Conservation (phyloP, 192 early-diverging fungal species). For the Pilaira anomala region DNA sequence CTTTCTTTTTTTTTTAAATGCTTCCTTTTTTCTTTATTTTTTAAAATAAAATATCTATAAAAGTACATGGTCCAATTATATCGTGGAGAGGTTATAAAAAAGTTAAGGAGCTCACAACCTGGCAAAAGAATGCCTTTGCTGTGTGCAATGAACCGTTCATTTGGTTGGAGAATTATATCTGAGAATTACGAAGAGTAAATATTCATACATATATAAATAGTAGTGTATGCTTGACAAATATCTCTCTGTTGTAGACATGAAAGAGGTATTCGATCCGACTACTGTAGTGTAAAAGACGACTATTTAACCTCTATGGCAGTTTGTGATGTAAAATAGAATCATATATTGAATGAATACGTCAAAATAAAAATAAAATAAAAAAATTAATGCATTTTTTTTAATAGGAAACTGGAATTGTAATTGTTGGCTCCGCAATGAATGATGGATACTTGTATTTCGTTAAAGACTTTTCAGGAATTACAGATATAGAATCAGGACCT, state of each 20-base stretch:
- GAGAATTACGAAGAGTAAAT: constrained; percentile 6
- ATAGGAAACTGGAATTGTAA: constrained; percentile 5
- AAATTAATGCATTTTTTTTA: neutral
- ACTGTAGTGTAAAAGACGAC: neutral
- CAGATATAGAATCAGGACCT: neutral
- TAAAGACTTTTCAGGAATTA: neutral
- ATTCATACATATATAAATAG: neutral
- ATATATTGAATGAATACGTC: too few relatives aligned
- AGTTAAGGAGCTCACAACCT: neutral
- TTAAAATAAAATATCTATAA: neutral
- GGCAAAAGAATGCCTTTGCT: neutral
- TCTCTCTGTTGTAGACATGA: neutral
- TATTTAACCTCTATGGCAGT: constrained; percentile 23
- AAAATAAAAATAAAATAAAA: neutral
- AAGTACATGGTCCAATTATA: neutral
- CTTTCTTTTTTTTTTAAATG: constrained; percentile 4
- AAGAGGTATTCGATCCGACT: constrained; percentile 14
- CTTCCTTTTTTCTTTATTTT: neutral
- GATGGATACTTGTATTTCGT: constrained; percentile 20
- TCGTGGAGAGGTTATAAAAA: neutral
- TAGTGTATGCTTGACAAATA: neutral
- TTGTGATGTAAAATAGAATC: neutral
- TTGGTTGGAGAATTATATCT: constrained; percentile 10
- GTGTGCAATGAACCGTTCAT: neutral
- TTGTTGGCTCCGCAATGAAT: constrained; percentile 6